Conservation (phyloP, 176 grass and related monocot genomes). For the Musa itinerans region DNA sequence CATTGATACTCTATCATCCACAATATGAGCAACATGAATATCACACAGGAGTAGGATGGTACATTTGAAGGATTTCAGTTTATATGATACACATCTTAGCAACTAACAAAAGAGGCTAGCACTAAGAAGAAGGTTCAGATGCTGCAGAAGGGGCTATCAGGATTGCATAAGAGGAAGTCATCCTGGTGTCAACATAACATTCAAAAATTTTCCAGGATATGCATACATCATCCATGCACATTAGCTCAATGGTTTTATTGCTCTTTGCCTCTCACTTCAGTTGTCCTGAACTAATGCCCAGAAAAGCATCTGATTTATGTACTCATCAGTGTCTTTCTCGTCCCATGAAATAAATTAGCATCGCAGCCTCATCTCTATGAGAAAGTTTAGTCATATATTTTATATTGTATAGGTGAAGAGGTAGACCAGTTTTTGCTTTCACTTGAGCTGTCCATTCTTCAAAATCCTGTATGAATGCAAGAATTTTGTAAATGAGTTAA, state of each 20-base stretch:
- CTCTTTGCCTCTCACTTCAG: slow-evolving; percentile 13
- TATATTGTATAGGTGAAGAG: not conserved
- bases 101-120: not conserved
- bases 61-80: not conserved
- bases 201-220: not conserved
- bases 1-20: not conserved
- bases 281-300: slow-evolving; percentile 47
- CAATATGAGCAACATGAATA: not conserved
- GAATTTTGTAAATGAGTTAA: not conserved
- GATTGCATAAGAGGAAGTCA: not conserved
- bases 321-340: slow-evolving; percentile 21
- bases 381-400: not conserved
- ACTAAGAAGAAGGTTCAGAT: not conserved
- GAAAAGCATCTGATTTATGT: slow-evolving; percentile 68
- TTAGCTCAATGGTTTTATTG: not conserved
- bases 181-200: not conserved
- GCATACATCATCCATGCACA: not conserved
- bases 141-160: not conserved
- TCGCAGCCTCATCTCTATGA: not conserved
- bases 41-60: not conserved
- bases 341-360: slow-evolving; percentile 35
- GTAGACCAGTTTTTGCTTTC: slow-evolving; percentile 33
- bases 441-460: slow-evolving; percentile 64
- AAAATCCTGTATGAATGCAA: slow-evolving; percentile 33
- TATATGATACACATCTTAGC: not conserved